Evolutionary conservation across 2,329 filamentous ascomycete species (phyloP), one percentile per base, ranked within the genome.

Genomic region (Colletotrichum chrysophilum): DNA sequence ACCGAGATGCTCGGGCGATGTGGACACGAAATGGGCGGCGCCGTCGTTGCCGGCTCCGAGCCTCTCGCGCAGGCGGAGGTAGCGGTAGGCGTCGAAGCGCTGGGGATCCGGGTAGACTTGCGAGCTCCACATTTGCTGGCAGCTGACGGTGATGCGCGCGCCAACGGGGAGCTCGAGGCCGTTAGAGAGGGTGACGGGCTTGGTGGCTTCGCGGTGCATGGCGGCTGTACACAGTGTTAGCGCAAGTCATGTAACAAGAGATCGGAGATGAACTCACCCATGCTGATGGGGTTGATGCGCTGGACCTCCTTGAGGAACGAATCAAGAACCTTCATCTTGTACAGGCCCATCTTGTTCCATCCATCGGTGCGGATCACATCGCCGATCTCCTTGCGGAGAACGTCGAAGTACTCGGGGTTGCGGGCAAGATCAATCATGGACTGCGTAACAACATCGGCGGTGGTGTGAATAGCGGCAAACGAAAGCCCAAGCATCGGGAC

Each of bases 21-120:
- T 82, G 18, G 79, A 81, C 3, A 83, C 82, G 28, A 82, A 83
- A 62, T 84, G 82, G 21, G 79, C 77, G 4, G 78, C 70, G 58
- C 69, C 71, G n/a, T 77, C 74, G 28, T 74, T 74, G 36, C 74
- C 76, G 18, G 74, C 64, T 4, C 74, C 74, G 24, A 76, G 74
- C 10, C 56, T 56, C 48, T 74, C 52, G 9, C 76, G 76, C 76
- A 76, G 66, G 14, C 70, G 58, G 8, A 77, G 69, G 61, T 70
- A 77, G 13, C 76, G 69, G 36, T 70, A 48, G 18, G 60, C 68
- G 24, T 76, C 70, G 62, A 76, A 77, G 38, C 69, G 55, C 21
- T 24, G 13, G 9, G 73, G 69, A 34, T 77, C 76, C 5, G 32
- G 14, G 55, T 74, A 77, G 56, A 74, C 32, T 12, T 64, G 65